Evolutionary conservation across 192 early-diverging fungal species (phyloP).

Genomic region (Linnemannia exigua): DNA sequence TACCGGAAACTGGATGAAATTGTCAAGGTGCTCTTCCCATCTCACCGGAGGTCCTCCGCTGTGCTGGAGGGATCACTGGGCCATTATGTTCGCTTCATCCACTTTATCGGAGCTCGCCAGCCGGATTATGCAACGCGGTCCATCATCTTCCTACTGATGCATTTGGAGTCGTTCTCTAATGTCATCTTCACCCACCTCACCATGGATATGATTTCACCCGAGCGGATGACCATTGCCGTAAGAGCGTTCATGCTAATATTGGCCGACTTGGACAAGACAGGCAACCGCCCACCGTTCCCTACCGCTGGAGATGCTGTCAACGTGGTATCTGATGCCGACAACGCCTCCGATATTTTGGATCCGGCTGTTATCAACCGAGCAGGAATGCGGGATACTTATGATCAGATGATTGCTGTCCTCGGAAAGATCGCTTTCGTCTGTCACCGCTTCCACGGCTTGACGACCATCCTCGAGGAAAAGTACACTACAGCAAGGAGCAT

Average conservation of each 20-base stretch:
- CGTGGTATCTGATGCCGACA: constrained; percentile 36
- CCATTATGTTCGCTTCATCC: constrained; percentile 79
- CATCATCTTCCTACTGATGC: constrained; percentile 75
- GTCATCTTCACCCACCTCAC: constrained; percentile 55
- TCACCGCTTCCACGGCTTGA: constrained; percentile 67
- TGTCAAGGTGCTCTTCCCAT: constrained; percentile 76
- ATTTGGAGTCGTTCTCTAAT: constrained; percentile 64
- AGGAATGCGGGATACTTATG: constrained; percentile 75
- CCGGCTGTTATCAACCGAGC: constrained; percentile 68
- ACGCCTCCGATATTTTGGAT: constrained; percentile 61
- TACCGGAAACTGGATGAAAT: constrained; percentile 70
- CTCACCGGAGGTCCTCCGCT: constrained; percentile 64
- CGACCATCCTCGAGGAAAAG: constrained; percentile 66
- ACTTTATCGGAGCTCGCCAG: constrained; percentile 72
- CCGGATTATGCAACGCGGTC: constrained; percentile 78
- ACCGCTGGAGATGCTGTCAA: constrained; percentile 57
- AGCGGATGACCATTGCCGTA: constrained; percentile 83
- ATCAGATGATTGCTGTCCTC: constrained; percentile 76
- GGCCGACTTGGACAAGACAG: constrained; percentile 74
- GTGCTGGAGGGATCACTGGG: constrained; percentile 77
- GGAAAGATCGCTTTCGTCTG: constrained; percentile 71
- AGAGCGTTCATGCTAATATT: constrained; percentile 80
- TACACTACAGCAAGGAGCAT: constrained; percentile 53
- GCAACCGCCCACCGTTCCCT: constrained; percentile 63
- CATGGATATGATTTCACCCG: constrained; percentile 70